Evolutionary conservation across 495 filamentous ascomycete species (phyloP).

Genomic region (Neurospora sp.): DNA sequence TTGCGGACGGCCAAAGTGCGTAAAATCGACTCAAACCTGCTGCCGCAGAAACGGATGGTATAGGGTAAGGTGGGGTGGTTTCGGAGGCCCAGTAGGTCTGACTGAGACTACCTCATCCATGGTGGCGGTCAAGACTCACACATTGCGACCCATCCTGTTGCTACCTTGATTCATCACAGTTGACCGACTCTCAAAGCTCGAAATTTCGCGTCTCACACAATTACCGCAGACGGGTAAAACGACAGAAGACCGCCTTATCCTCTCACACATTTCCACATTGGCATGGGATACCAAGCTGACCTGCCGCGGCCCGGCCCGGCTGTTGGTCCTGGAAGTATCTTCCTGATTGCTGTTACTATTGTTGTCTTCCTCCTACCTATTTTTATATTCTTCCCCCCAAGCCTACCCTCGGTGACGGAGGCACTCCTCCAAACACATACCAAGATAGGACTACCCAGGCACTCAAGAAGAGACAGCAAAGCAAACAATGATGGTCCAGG

Average conservation of each 20-base stretch:
- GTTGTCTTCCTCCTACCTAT: slow-evolving; percentile 38
- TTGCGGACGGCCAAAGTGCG: too few species aligned
- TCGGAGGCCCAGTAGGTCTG: too few species aligned
- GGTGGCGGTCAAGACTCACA: background rate
- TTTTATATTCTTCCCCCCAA: slow-evolving; percentile 36
- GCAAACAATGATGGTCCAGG: slow-evolving; percentile 15
- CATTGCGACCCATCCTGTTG: background rate
- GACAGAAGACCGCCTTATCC: background rate
- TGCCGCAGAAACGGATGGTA: too few species aligned
- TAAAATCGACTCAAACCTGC: too few species aligned
- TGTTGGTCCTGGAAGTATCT: slow-evolving; percentile 20
- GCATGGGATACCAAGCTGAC: background rate
- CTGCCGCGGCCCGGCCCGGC: slow-evolving; percentile 10
- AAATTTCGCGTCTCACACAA: background rate
- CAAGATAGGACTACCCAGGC: slow-evolving; percentile 22
- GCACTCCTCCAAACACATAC: slow-evolving; percentile 37
- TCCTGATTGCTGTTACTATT: slow-evolving; percentile 36
- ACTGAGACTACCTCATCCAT: background rate
- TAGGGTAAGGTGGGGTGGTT: too few species aligned
- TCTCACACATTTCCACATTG: background rate
- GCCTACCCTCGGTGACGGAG: slow-evolving; percentile 34
- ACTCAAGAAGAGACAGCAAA: slow-evolving; percentile 18
- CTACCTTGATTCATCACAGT: background rate
- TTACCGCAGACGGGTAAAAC: background rate
- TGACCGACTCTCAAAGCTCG: background rate